Evolutionary conservation across 2,329 filamentous ascomycete species (phyloP).

Genomic region (Verticillium zaregamsianum): DNA sequence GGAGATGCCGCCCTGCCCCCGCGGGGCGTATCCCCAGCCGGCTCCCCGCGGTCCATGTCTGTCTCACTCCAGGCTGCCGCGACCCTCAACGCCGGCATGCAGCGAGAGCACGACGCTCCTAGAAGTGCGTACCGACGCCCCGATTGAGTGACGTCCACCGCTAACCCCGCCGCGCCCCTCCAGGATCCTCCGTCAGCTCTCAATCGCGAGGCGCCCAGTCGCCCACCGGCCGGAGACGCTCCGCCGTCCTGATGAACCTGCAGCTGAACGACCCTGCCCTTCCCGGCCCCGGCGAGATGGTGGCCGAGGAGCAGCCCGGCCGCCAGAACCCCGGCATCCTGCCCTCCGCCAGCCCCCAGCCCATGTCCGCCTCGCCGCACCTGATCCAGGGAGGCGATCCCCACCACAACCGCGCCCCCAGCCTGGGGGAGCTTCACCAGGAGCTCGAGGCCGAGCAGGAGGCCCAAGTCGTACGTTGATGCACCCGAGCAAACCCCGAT

Average conservation of each 20-base stretch:
- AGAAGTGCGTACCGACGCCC: constrained; percentile 38
- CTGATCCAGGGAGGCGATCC: constrained; percentile 32
- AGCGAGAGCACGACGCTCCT: constrained; percentile 60
- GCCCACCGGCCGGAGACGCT: constrained; percentile 55
- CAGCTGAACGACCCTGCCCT: constrained; percentile 67
- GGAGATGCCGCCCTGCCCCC: constrained; percentile 11
- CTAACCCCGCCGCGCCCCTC: constrained; percentile 2
- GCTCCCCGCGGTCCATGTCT: constrained; percentile 61
- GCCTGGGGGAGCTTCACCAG: constrained; percentile 73
- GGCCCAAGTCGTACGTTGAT: constrained; percentile 61
- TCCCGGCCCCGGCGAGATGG: constrained; percentile 66
- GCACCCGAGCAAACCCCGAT: neutral
- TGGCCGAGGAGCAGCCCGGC: constrained; percentile 37
- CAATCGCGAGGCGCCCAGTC: constrained; percentile 40
- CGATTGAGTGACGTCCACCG: neutral
- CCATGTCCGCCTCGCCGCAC: constrained; percentile 43
- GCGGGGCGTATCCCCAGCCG: constrained; percentile 48
- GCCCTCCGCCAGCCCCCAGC: constrained; percentile 37
- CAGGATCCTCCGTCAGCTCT: constrained; percentile 51
- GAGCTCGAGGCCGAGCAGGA: constrained; percentile 78
- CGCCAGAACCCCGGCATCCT: constrained; percentile 14
- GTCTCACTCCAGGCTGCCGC: constrained; percentile 72
- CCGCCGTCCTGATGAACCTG: constrained; percentile 67
- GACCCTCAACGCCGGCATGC: constrained; percentile 72
- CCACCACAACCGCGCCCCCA: constrained; percentile 63